Evolutionary conservation across 2,329 filamentous ascomycete genomes (phyloP).

Genomic region (Colletotrichum incanum): DNA sequence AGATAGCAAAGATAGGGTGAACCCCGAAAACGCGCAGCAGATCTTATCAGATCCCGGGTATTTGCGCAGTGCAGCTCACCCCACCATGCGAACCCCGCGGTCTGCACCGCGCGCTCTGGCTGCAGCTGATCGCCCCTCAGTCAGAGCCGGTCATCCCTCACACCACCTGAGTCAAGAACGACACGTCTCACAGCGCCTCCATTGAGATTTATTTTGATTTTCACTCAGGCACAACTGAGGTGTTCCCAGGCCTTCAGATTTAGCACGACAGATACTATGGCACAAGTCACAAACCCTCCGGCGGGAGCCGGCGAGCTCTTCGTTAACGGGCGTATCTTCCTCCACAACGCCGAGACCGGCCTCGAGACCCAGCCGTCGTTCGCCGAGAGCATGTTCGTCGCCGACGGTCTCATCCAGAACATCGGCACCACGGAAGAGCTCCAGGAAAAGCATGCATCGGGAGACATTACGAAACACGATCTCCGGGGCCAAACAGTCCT

Average conservation of each 20-base stretch:
- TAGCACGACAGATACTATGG: neutral
- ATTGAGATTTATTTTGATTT: neutral
- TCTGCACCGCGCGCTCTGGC: slow-evolving; percentile 1
- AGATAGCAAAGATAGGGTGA: neutral
- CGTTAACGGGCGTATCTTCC: slow-evolving; percentile 44
- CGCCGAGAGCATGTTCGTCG: slow-evolving; percentile 44
- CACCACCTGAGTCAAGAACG: slow-evolving; percentile 11
- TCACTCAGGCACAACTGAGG: neutral
- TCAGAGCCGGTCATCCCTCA: slow-evolving; percentile 3
- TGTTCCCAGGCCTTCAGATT: no score
- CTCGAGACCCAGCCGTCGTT: slow-evolving; percentile 42
- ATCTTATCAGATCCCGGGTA: slow-evolving; percentile 35
- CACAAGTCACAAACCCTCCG: neutral
- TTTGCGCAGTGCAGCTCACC: neutral
- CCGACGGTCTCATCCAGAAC: slow-evolving; percentile 38
- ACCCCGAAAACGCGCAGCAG: slow-evolving; percentile 4
- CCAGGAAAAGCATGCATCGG: neutral
- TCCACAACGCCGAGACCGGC: slow-evolving; percentile 35
- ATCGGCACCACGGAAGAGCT: slow-evolving; percentile 35
- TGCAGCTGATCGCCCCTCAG: neutral
- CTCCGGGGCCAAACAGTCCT: slow-evolving; percentile 58
- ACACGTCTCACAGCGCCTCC: neutral
- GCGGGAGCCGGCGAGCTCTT: slow-evolving; percentile 31
- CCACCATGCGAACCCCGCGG: slow-evolving; percentile 39
- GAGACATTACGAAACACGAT: slow-evolving; percentile 39